Percentiles rank a stretch among this genome's conserved stretches.
Conservation (phyloP, 352 stramenopile species). For the Ophiocytium majus region DNA sequence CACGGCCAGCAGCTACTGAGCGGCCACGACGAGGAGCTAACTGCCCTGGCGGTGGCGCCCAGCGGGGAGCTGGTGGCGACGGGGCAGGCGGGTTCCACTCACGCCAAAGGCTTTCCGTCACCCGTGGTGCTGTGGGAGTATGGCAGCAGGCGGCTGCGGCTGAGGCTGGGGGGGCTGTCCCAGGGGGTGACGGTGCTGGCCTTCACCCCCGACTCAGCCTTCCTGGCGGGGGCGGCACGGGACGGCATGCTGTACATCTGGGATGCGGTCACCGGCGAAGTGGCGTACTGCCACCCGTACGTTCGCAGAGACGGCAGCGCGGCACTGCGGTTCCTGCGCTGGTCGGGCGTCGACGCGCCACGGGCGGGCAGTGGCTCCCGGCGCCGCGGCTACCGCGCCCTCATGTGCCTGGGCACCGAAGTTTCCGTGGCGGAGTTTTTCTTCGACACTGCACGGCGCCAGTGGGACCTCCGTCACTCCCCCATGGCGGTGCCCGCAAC, state of each 20-base stretch:
- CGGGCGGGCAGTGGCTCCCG: too few species aligned
- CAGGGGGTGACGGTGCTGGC: slow-evolving; percentile 54
- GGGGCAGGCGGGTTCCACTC: slow-evolving; percentile 58
- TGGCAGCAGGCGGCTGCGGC: slow-evolving; percentile 23
- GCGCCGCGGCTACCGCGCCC: slow-evolving; percentile 33
- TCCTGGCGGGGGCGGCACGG: slow-evolving; percentile 56
- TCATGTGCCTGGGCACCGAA: slow-evolving; percentile 40
- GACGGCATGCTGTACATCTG: slow-evolving; percentile 60
- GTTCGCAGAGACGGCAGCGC: neutral
- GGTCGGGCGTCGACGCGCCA: slow-evolving; percentile 30
- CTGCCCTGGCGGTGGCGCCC: slow-evolving; percentile 54
- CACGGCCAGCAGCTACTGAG: slow-evolving; percentile 60
- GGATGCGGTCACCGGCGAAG: slow-evolving; percentile 62
- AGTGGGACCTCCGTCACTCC: slow-evolving; percentile 42
- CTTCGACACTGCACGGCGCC: slow-evolving; percentile 58
- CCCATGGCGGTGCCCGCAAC: slow-evolving; percentile 55
- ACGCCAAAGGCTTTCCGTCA: slow-evolving; percentile 55
- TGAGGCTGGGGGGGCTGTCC: slow-evolving; percentile 45
- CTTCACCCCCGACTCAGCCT: slow-evolving; percentile 59
- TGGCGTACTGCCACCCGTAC: slow-evolving; percentile 17
- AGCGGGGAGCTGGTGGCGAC: slow-evolving; percentile 57
- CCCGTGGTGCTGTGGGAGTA: slow-evolving; percentile 62
- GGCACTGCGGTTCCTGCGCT: slow-evolving; percentile 33
- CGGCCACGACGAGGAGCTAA: slow-evolving; percentile 61
- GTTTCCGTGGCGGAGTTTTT: slow-evolving; percentile 50